phyloP scores from a whole-genome alignment of 345 rosid genomes.

The rapeseed (Brassica napus) region DNA sequence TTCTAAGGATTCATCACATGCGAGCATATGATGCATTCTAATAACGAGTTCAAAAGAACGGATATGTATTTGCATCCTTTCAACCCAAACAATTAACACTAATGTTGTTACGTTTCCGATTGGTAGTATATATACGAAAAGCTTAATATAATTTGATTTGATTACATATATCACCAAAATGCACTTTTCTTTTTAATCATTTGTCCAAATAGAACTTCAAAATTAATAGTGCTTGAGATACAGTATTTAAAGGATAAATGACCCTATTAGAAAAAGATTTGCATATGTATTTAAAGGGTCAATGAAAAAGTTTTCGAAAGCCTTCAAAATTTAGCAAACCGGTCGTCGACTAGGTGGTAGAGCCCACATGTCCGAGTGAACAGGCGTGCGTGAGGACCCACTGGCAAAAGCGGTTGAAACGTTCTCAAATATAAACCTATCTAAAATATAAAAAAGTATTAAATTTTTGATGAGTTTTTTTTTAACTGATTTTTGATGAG shows the following conservation, averaged over 20 bases:
- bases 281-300: not conserved
- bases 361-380: not conserved
- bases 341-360: not conserved
- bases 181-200: not conserved
- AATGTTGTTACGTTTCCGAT: not conserved
- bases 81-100: not conserved
- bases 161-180: not conserved
- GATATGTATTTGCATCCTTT: not conserved
- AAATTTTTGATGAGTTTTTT: not conserved
- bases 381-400: not conserved
- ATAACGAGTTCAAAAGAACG: not conserved
- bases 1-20: constrained; percentile 1
- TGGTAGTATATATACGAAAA: too few species aligned
- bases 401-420: not conserved
- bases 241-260: not conserved
- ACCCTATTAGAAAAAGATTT: not conserved
- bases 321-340: not conserved
- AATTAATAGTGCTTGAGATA: not conserved
- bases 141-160: not conserved
- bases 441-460: not conserved
- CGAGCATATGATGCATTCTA: not conserved
- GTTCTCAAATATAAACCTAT: not conserved
- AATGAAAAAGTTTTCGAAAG: not conserved
- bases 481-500: not conserved
- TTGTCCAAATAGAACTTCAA: not conserved